Percentiles rank a stretch among this genome's conserved stretches.
Conservation (phyloP, 2,329 filamentous ascomycete genomes). For the Arachnopeziza araneosa region DNA sequence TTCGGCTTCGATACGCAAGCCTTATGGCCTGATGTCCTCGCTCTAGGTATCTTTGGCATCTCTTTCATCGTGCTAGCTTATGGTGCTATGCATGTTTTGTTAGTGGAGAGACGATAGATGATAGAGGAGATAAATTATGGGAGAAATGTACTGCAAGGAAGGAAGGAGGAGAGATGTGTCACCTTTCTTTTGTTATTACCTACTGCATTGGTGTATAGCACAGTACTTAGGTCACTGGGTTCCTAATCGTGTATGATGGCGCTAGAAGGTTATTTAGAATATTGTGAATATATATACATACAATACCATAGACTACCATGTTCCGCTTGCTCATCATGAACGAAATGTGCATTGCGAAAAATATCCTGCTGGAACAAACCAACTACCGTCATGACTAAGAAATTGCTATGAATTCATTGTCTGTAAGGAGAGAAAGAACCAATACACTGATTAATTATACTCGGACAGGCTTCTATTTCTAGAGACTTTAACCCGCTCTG, state of each 20-base stretch:
- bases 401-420: too few species aligned
- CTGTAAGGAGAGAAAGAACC: too few species aligned
- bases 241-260: not conserved
- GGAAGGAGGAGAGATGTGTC: too few species aligned
- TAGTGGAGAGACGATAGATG: slow-evolving; percentile 76
- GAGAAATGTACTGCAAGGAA: not conserved
- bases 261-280: not conserved
- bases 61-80: slow-evolving; percentile 87
- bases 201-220: not conserved
- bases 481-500: too few species aligned
- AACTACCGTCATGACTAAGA: too few species aligned
- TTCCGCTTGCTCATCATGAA: not conserved
- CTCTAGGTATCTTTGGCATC: slow-evolving; percentile 74
- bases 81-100: slow-evolving; percentile 82
- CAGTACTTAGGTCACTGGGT: too few species aligned
- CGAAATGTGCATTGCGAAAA: not conserved
- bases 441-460: too few species aligned
- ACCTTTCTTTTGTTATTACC: not conserved
- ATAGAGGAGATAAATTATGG: not conserved
- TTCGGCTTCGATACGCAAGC: slow-evolving; percentile 91
- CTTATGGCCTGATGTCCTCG: slow-evolving; percentile 78
- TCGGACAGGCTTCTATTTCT: too few species aligned
- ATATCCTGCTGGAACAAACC: not conserved
- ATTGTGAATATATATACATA: not conserved
- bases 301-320: not conserved